Evolutionary conservation across 306 rosid genomes (phyloP).

Genomic region (Lotus japonicus): DNA sequence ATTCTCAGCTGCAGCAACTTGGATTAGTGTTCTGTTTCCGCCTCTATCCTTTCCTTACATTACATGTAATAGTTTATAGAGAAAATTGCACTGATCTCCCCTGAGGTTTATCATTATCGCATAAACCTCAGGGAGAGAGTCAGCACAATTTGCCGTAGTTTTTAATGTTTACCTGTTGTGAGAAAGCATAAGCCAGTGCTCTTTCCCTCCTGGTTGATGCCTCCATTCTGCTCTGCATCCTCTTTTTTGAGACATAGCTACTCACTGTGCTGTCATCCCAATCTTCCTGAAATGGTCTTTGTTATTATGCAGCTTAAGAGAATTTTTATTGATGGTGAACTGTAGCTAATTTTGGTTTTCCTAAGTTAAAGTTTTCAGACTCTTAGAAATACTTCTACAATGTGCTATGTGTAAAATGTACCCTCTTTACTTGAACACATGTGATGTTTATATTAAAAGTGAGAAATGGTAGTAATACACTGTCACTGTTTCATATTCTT

Average conservation of each 20-base stretch:
- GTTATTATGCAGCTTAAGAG: not conserved
- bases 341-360: not conserved
- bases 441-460: not conserved
- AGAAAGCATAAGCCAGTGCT: slow-evolving; percentile 95
- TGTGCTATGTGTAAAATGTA: not conserved
- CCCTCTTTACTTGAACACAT: not conserved
- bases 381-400: not conserved
- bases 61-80: not conserved
- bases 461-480: not conserved
- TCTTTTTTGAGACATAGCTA: slow-evolving; percentile 70
- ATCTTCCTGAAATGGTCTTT: slow-evolving; percentile 56
- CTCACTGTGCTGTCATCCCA: slow-evolving; percentile 98
- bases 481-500: too few relatives aligned
- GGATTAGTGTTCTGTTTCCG: not conserved
- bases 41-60: not conserved
- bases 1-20: slow-evolving; percentile 50
- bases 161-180: slow-evolving; percentile 65
- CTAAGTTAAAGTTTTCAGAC: not conserved
- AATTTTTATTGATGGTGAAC: not conserved
- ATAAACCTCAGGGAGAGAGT: too few relatives aligned
- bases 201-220: slow-evolving; percentile 87
- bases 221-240: slow-evolving; percentile 80
- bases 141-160: not conserved
- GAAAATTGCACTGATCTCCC: too few relatives aligned
- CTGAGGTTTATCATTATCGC: too few relatives aligned